Percentiles rank a stretch among this genome's conserved stretches.
Evolutionary conservation across 1,284 basidiomycete genomes (phyloP).

Genomic region (Ustanciosporium gigantosporum): DNA sequence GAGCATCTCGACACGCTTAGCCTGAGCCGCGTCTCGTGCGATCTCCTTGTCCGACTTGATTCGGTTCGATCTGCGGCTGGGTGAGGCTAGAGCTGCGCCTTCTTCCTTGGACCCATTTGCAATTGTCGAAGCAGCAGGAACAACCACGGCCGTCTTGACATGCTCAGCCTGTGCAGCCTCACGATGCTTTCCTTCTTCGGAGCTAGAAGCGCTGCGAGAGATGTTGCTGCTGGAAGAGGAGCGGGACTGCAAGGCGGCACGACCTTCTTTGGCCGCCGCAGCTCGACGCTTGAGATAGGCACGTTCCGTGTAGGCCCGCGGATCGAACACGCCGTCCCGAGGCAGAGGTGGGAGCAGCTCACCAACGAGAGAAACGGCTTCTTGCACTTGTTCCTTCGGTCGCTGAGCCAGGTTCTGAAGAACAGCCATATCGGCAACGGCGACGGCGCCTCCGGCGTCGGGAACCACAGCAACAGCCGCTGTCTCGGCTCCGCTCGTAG

Average conservation of each 20-base stretch:
- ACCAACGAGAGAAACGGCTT: constrained; percentile 51
- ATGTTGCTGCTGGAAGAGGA: not conserved
- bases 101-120: not conserved
- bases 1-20: constrained; percentile 48
- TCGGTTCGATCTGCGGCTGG: not conserved
- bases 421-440: constrained; percentile 79
- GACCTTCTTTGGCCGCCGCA: constrained; percentile 4
- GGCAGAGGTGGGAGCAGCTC: constrained; percentile 57
- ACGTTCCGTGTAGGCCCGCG: constrained; percentile 85
- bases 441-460: constrained; percentile 29
- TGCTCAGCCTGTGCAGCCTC: not conserved
- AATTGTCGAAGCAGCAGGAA: too few relatives aligned
- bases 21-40: constrained; percentile 40
- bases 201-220: not conserved
- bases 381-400: constrained; percentile 74
- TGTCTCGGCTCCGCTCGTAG: constrained; percentile 12
- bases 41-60: constrained; percentile 44
- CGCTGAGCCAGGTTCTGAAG: constrained; percentile 95
- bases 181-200: not conserved
- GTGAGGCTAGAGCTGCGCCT: not conserved
- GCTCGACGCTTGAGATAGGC: constrained; percentile 64
- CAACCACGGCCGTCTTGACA: too few relatives aligned
- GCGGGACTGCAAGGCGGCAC: not conserved
- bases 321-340: constrained; percentile 88
- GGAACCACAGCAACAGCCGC: constrained; percentile 34